A percentile compares a stretch with the other conserved stretches of the same genome.
These are phyloP conservation scores for Hypoxylon sp. DNA, from an alignment of 2,329 filamentous ascomycete genomes.

Conservation along the genomic window DNA sequence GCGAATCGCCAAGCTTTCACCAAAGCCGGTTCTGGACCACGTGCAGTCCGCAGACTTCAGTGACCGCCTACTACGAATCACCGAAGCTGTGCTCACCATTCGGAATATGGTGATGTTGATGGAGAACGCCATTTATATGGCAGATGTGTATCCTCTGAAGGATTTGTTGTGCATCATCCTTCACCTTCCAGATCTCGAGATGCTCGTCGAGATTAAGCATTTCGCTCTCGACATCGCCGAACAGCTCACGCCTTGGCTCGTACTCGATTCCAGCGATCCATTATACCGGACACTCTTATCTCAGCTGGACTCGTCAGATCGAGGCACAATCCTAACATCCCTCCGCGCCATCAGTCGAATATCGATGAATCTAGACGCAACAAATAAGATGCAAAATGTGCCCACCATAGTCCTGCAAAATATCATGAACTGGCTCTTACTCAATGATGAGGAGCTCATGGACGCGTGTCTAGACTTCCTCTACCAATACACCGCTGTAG, in stretches of 20 bases:
- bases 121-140: conserved; percentile 88
- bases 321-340: conserved; percentile 84
- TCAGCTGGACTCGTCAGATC: conserved; percentile 78
- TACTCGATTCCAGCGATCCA: conserved; percentile 79
- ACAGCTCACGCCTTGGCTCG: conserved; percentile 86
- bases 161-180: conserved; percentile 88
- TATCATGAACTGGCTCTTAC: conserved; percentile 80
- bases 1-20: conserved; percentile 75
- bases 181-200: conserved; percentile 79
- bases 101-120: conserved; percentile 96
- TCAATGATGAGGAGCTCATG: conserved; percentile 91
- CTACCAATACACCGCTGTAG: conserved; percentile 92
- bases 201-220: conserved; percentile 87
- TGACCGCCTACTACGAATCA: conserved; percentile 81
- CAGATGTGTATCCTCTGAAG: conserved; percentile 80
- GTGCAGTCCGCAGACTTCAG: conserved; percentile 80
- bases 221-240: conserved; percentile 93
- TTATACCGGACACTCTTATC: conserved; percentile 82
- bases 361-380: conserved; percentile 86
- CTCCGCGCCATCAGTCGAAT: conserved; percentile 88
- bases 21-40: conserved; percentile 74
- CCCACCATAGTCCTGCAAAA: conserved; percentile 75
- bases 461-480: conserved; percentile 93
- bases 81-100: conserved; percentile 88
- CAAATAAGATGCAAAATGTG: conserved; percentile 82